These are phyloP conservation scores for Sugiyamaella pinicola DNA, from an alignment of 1,139 yeast species.

Conservation along the genomic window DNA sequence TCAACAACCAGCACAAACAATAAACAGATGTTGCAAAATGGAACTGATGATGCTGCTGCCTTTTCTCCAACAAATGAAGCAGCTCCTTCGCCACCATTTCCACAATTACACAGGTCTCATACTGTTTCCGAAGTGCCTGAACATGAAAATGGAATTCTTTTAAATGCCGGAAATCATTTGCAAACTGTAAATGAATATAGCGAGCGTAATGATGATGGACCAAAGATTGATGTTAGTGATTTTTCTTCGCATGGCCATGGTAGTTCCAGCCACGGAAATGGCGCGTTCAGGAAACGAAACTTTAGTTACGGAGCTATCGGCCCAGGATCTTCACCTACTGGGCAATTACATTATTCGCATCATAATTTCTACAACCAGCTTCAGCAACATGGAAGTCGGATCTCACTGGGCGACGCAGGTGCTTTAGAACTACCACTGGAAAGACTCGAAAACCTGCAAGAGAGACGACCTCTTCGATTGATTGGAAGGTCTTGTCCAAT, in stretches of 20 bases:
- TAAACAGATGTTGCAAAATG: too few relatives aligned
- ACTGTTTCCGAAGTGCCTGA: not conserved
- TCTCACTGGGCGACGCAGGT: conserved; percentile 13
- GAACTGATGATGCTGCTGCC: too few relatives aligned
- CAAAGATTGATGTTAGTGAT: not conserved
- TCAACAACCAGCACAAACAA: too few relatives aligned
- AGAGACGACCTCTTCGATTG: conserved; percentile 56
- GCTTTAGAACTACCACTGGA: conserved; percentile 16
- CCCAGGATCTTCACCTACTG: conserved; percentile 8
- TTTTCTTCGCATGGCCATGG: conserved; percentile 2
- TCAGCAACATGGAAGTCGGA: conserved; percentile 16
- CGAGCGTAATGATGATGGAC: not conserved
- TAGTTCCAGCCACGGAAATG: conserved; percentile 1
- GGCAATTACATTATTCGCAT: conserved; percentile 8
- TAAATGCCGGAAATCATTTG: not conserved
- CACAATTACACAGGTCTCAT: not conserved
- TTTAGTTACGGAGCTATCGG: conserved; percentile 9
- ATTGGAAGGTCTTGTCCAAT: conserved; percentile 56
- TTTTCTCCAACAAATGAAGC: not conserved
- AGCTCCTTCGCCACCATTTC: not conserved
- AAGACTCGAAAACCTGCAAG: conserved; percentile 42
- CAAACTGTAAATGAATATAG: not conserved
- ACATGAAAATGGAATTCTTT: not conserved
- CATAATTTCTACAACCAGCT: conserved; percentile 16
- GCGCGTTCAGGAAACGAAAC: conserved; percentile 7